phyloP scores from a whole-genome alignment of 106 monocot species.

The Alisma plantagoaquatica region DNA sequence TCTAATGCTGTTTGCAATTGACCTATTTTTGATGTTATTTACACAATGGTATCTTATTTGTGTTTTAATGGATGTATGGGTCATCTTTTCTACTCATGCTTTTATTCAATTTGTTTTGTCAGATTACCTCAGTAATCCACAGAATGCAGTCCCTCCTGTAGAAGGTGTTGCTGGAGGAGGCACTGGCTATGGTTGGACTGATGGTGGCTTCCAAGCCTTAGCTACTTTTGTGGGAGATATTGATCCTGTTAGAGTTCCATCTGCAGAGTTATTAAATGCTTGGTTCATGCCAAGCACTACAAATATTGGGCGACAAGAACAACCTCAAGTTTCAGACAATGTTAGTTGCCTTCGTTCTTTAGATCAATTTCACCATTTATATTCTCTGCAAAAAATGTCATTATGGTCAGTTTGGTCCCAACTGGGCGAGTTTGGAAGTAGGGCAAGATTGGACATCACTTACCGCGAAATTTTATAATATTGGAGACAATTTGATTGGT shows the following conservation, averaged over 20 bases:
- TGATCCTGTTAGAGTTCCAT: conserved; percentile 71
- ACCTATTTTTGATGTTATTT: too few species aligned
- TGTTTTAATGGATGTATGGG: too few species aligned
- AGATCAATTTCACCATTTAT: too few species aligned
- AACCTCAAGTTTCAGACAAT: conserved; percentile 67
- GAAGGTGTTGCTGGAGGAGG: conserved; percentile 98
- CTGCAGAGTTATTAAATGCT: conserved; percentile 73
- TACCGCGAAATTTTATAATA: neutral
- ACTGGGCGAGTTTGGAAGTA: neutral
- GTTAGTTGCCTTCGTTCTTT: too few species aligned
- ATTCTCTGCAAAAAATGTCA: too few species aligned
- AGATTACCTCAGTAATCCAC: conserved; percentile 1
- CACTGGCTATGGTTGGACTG: conserved; percentile 89
- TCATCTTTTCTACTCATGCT: too few species aligned
- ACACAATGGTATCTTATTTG: too few species aligned
- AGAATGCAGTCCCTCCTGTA: conserved; percentile 56
- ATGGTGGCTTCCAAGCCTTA: conserved; percentile 35
- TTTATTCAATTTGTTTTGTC: neutral
- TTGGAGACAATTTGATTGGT: too few species aligned
- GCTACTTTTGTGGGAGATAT: conserved; percentile 28
- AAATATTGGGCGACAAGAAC: conserved; percentile 86
- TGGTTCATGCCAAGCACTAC: conserved; percentile 97
- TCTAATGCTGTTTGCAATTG: too few species aligned
- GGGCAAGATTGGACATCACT: too few species aligned
- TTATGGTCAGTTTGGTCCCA: too few species aligned